These are phyloP conservation scores for Kockiozyma suomiensis DNA, from an alignment of 805 yeast species.

Conservation along the genomic window DNA sequence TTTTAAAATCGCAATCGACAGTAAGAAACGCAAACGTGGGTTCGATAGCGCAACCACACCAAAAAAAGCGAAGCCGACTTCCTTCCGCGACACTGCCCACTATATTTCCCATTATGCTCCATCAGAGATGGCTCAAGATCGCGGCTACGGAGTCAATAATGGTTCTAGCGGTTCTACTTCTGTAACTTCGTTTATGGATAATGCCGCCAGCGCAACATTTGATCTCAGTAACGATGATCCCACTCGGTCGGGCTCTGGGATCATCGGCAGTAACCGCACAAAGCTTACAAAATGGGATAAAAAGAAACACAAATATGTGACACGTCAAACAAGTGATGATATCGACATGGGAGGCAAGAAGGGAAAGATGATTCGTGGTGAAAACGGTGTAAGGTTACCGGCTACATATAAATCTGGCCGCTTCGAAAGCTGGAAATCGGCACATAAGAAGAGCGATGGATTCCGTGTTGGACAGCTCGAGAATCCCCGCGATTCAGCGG, in stretches of 20 bases:
- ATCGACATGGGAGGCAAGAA: slow-evolving; percentile 31
- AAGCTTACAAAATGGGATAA: slow-evolving; percentile 55
- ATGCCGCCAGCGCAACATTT: slow-evolving; percentile 82
- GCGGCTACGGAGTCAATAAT: slow-evolving; percentile 57
- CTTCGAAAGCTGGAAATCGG: slow-evolving; percentile 82
- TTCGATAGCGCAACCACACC: background rate
- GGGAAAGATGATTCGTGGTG: slow-evolving; percentile 83
- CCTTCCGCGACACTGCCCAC: slow-evolving; percentile 74
- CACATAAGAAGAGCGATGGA: slow-evolving; percentile 35
- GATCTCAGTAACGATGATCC: slow-evolving; percentile 75
- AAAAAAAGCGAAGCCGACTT: slow-evolving; percentile 47
- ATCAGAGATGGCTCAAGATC: slow-evolving; percentile 73
- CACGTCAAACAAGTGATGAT: slow-evolving; percentile 23
- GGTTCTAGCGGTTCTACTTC: slow-evolving; percentile 20
- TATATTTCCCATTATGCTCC: slow-evolving; percentile 92
- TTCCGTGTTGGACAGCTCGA: slow-evolving; percentile 42
- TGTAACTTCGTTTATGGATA: slow-evolving; percentile 69
- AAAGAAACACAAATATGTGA: slow-evolving; percentile 50
- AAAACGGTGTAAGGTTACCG: slow-evolving; percentile 88
- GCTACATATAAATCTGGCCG: slow-evolving; percentile 90
- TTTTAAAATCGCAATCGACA: slow-evolving; percentile 47
- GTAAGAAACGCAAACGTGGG: slow-evolving; percentile 25
- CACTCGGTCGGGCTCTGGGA: slow-evolving; percentile 13
- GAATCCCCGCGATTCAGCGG: slow-evolving; percentile 39
- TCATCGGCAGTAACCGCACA: slow-evolving; percentile 30